These are phyloP conservation scores for Colletotrichum somersetense DNA, from an alignment of 2,329 filamentous ascomycete genomes.

Conservation along the genomic window DNA sequence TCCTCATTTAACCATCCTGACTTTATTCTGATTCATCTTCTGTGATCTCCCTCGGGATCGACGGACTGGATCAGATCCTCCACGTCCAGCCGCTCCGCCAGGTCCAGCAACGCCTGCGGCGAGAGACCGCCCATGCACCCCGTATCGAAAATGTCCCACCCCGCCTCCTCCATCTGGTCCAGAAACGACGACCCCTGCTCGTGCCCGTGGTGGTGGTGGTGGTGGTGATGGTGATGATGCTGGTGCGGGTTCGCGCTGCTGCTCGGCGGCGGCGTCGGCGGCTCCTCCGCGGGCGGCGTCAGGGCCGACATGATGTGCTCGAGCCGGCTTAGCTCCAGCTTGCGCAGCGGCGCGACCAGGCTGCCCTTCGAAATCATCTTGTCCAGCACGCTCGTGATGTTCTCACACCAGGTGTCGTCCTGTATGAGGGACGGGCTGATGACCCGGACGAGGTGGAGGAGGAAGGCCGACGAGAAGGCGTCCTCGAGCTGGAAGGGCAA, in stretches of 20 bases:
- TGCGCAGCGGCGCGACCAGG: constrained; percentile 53
- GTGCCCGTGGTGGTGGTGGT: constrained; percentile 19
- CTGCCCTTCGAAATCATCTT: constrained; percentile 54
- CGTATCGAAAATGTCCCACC: constrained; percentile 51
- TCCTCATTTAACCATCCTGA: neutral
- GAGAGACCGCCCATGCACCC: constrained; percentile 50
- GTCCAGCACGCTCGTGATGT: constrained; percentile 53
- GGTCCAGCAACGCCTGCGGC: constrained; percentile 48
- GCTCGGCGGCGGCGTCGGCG: constrained; percentile 39
- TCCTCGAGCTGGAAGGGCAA: constrained; percentile 57
- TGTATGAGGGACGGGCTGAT: constrained; percentile 52
- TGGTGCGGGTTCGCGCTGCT: constrained; percentile 27
- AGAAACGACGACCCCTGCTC: constrained; percentile 28
- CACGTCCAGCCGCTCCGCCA: constrained; percentile 49
- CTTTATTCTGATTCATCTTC: neutral
- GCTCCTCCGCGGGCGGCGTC: constrained; percentile 46
- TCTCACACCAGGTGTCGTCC: constrained; percentile 52
- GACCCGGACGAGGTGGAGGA: constrained; percentile 52
- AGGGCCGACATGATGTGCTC: constrained; percentile 53
- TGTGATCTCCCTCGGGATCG: constrained; percentile 2
- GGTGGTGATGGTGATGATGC: neutral
- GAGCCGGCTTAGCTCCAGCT: constrained; percentile 53
- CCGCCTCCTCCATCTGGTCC: constrained; percentile 39
- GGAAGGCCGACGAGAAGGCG: constrained; percentile 56
- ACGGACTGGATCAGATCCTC: constrained; percentile 39